These are phyloP conservation scores for Eucalyptus pumila DNA, from an alignment of 345 rosid species.

Conservation along the genomic window DNA sequence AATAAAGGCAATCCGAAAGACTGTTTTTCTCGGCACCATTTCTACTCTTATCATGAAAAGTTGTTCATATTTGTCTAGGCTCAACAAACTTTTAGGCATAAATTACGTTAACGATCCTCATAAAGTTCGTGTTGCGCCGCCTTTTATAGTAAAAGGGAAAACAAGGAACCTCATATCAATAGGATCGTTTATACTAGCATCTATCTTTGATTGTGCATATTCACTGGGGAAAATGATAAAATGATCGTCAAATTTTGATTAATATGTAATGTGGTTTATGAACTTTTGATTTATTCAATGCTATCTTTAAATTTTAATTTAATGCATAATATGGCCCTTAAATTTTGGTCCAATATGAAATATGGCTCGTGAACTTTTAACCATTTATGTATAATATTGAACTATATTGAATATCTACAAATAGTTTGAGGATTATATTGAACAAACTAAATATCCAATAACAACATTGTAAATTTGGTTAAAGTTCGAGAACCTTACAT, in stretches of 20 bases:
- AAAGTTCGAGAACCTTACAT: background rate
- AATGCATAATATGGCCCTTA: background rate
- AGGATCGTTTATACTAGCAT: background rate
- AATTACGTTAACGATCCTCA: background rate
- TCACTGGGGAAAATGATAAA: background rate
- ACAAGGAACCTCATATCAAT: background rate
- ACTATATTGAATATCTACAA: background rate
- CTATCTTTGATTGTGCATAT: background rate
- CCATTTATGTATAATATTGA: background rate
- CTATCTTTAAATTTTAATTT: background rate
- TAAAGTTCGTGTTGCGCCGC: background rate
- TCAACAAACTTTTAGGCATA: background rate
- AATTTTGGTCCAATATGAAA: background rate
- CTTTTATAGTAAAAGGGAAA: background rate
- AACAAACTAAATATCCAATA: background rate
- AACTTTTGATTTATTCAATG: background rate
- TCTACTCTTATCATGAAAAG: background rate
- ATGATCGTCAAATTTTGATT: accelerated
- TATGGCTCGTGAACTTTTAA: background rate
- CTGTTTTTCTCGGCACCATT: background rate
- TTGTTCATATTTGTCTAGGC: background rate
- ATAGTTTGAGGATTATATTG: background rate
- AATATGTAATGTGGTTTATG: accelerated
- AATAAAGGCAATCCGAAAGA: background rate
- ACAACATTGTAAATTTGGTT: accelerated